These are phyloP conservation scores for Lithospermum erythrorhizon DNA, from an alignment of 257 asterid species.

Conservation along the genomic window DNA sequence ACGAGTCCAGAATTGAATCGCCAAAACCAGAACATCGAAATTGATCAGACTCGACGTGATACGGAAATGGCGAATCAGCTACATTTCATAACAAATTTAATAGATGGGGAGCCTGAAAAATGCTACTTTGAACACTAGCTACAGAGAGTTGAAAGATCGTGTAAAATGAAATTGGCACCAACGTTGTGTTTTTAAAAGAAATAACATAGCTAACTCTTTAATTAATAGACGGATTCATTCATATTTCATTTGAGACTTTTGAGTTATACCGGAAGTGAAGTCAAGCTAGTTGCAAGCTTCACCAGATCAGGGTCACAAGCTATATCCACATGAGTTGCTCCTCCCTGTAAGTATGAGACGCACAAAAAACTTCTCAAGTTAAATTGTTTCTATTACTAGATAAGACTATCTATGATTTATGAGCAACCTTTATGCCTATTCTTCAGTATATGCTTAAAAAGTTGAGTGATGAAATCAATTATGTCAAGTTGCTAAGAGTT, in stretches of 20 bases:
- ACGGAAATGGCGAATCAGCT: too few species aligned
- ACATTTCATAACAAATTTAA: too few species aligned
- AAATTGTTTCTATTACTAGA: not conserved
- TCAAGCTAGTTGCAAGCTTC: slow-evolving; percentile 63
- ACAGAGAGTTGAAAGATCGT: too few species aligned
- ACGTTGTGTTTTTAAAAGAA: not conserved
- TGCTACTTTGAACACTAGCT: too few species aligned
- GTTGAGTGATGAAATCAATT: not conserved
- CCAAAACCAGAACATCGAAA: too few species aligned
- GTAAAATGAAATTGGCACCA: too few species aligned
- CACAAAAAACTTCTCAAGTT: not conserved
- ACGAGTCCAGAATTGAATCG: too few species aligned
- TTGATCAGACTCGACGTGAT: too few species aligned
- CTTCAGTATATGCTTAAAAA: too few species aligned
- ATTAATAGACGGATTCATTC: not conserved
- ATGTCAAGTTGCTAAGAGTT: not conserved
- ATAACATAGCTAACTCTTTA: not conserved
- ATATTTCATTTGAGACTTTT: not conserved
- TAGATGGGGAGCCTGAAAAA: too few species aligned
- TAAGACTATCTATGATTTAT: not conserved
- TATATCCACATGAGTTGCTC: slow-evolving; percentile 90
- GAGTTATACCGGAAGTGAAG: slow-evolving; percentile 61
- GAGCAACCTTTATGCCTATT: not conserved
- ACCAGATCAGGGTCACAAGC: slow-evolving; percentile 84
- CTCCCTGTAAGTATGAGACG: slow-evolving; percentile 42